Conservation (phyloP, 495 filamentous ascomycete species). For the Talaromyces stipitatus region DNA sequence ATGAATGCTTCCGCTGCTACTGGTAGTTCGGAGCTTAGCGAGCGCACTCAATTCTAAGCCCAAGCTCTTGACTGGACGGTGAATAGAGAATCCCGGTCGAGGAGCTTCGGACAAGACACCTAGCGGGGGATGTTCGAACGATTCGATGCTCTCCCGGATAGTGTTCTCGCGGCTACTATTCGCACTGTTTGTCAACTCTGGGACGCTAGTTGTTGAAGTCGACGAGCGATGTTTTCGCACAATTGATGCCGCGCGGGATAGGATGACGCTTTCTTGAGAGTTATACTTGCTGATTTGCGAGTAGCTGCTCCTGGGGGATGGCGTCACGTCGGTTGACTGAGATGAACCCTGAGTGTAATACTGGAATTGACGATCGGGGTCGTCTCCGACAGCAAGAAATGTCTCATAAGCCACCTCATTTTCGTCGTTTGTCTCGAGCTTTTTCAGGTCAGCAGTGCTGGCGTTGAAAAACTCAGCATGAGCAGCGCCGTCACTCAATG, state of each 20-base stretch:
- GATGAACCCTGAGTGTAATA: constrained; percentile 31
- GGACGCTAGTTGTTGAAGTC: constrained; percentile 47
- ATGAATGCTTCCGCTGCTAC: constrained; percentile 20
- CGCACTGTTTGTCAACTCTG: constrained; percentile 46
- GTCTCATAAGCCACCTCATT: constrained; percentile 44
- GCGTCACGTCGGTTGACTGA: constrained; percentile 28
- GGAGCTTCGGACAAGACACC: not conserved
- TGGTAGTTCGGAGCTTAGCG: constrained; percentile 16
- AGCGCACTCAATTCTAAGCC: constrained; percentile 23
- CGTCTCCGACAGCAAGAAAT: constrained; percentile 35
- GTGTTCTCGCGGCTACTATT: constrained; percentile 38
- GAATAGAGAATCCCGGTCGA: constrained; percentile 24
- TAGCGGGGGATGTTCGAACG: constrained; percentile 18
- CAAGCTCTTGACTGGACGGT: constrained; percentile 36
- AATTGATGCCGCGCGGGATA: constrained; percentile 40
- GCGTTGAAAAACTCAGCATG: constrained; percentile 3
- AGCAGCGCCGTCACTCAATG: constrained; percentile 16
- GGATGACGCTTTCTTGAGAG: constrained; percentile 49
- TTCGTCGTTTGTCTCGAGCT: constrained; percentile 17
- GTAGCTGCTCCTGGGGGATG: constrained; percentile 43
- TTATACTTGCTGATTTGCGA: constrained; percentile 52
- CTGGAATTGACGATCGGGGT: constrained; percentile 37
- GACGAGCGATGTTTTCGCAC: constrained; percentile 48
- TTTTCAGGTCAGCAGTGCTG: not conserved
- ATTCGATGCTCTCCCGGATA: constrained; percentile 23